Conservation (phyloP, 192 early-diverging fungal genomes). For the Funneliformis geosporum region DNA sequence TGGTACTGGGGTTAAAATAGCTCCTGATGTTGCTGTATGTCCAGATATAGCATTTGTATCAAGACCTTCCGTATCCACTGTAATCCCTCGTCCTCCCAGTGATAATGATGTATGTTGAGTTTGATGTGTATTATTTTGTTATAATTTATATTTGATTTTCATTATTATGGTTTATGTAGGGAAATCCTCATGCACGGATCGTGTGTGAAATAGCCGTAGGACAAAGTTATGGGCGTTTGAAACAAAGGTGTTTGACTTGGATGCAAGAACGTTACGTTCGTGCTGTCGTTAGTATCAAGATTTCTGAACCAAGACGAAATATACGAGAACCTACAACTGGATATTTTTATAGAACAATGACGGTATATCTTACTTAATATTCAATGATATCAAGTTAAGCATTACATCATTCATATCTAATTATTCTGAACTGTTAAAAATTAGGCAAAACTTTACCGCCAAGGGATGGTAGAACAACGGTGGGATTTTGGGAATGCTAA, state of each 20-base stretch:
- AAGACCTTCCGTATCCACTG: neutral
- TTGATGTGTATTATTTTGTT: constrained; percentile 25
- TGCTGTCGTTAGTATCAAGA: constrained; percentile 12
- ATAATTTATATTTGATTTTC: neutral
- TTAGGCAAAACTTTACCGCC: constrained; percentile 7
- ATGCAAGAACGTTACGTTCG: constrained; percentile 8
- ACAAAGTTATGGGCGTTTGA: neutral
- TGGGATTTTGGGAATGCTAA: constrained; percentile 4
- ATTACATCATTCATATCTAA: constrained; percentile 24
- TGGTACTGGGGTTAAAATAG: neutral
- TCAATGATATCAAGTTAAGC: constrained; percentile 20
- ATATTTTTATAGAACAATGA: constrained; percentile 15
- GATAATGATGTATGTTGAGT: constrained; percentile 13
- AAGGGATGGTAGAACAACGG: neutral
- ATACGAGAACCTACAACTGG: constrained; percentile 7
- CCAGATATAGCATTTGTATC: neutral
- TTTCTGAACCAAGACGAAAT: neutral
- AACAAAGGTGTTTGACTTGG: neutral
- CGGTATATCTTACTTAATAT: constrained; percentile 9
- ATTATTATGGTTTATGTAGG: constrained; percentile 25
- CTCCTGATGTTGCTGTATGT: neutral
- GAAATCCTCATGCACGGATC: constrained; percentile 23
- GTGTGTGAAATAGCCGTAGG: constrained; percentile 16
- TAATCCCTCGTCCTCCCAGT: constrained; percentile 12
- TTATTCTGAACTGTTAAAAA: neutral